Conservation (phyloP, 139 green algal genomes). For the Volvox reticuliferus region DNA sequence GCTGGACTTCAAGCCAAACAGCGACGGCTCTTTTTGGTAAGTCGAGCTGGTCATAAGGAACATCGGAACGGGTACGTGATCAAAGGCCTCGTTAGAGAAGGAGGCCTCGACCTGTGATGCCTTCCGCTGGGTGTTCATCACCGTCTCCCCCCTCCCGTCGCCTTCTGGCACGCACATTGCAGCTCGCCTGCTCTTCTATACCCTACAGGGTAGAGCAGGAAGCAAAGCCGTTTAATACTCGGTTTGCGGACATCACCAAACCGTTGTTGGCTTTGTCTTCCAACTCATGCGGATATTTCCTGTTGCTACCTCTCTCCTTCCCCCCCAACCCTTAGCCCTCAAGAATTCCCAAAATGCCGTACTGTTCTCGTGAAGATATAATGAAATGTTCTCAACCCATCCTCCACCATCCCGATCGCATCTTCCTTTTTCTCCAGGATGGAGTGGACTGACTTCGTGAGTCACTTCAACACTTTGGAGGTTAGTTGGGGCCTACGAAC, state of each 20-base stretch:
- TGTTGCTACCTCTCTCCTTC: too few species aligned
- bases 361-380: too few species aligned
- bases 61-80: not conserved
- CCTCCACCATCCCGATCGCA: not conserved
- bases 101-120: too few species aligned
- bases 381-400: too few species aligned
- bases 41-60: not conserved
- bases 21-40: conserved; percentile 25
- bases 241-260: too few species aligned
- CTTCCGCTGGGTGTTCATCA: not conserved
- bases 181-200: not conserved
- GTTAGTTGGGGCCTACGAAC: too few species aligned
- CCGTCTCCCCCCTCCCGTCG: too few species aligned
- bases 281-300: too few species aligned
- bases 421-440: not conserved
- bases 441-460: conserved; percentile 15
- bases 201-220: not conserved
- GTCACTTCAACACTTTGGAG: conserved; percentile 40
- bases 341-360: too few species aligned
- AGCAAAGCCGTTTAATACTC: too few species aligned
- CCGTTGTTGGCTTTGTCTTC: too few species aligned
- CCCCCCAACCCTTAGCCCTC: too few species aligned
- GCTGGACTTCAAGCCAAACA: conserved; percentile 38
- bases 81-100: not conserved
- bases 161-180: not conserved